Conservation (phyloP, 192 early-diverging fungal species). For the Kickxella alabastrina region DNA sequence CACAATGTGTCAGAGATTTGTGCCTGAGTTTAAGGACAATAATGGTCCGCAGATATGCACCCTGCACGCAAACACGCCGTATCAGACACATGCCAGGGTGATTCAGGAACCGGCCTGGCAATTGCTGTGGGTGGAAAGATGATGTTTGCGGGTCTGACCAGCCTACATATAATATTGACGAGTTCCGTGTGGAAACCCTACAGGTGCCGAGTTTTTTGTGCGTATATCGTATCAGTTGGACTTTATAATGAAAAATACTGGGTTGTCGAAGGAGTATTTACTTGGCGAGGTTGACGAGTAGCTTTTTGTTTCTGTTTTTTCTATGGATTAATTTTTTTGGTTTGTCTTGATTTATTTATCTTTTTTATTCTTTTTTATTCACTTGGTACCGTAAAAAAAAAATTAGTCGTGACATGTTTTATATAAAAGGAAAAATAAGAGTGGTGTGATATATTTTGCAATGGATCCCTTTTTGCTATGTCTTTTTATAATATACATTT, state of each 20-base stretch:
- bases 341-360: too few relatives aligned
- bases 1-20: slow-evolving; percentile 6
- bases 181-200: slow-evolving; percentile 2
- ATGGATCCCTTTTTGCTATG: not conserved
- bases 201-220: slow-evolving; percentile 7
- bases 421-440: not conserved
- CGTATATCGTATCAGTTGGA: slow-evolving; percentile 6
- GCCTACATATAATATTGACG: slow-evolving; percentile 5
- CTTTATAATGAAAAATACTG: slow-evolving; percentile 8
- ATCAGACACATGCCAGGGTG: slow-evolving; percentile 11
- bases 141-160: slow-evolving; percentile 4
- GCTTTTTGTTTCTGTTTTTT: too few relatives aligned
- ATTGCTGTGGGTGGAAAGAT: not conserved
- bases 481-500: too few relatives aligned
- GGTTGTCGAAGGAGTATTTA: slow-evolving; percentile 3
- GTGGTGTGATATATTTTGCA: not conserved
- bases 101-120: slow-evolving; percentile 5
- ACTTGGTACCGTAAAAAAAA: not conserved
- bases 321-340: not conserved
- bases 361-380: not conserved
- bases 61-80: slow-evolving; percentile 5
- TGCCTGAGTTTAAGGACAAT: slow-evolving; percentile 9
- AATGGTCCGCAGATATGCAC: slow-evolving; percentile 41
- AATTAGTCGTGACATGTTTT: not conserved
- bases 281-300: too few relatives aligned